Conservation (phyloP, 805 yeast genomes). For the Candida anglica region DNA sequence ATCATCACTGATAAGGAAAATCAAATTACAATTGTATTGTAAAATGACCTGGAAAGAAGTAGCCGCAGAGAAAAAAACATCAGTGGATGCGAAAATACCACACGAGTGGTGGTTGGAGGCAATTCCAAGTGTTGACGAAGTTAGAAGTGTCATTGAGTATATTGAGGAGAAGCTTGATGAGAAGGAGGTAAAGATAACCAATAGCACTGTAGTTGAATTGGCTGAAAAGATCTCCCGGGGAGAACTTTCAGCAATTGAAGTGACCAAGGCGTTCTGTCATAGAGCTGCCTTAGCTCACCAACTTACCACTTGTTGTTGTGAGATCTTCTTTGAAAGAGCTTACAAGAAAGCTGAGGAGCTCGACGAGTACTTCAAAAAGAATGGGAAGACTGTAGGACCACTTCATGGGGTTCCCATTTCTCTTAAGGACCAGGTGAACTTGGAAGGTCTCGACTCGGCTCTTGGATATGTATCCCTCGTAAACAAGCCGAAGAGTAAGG, state of each 20-base stretch:
- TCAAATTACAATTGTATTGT: too few relatives aligned
- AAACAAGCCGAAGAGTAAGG: constrained; percentile 8
- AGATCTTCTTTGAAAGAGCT: constrained; percentile 30
- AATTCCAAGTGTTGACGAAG: constrained; percentile 5
- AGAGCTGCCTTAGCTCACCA: constrained; percentile 23
- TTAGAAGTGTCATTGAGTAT: constrained; percentile 2
- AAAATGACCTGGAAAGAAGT: constrained; percentile 7
- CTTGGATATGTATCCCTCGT: constrained; percentile 3
- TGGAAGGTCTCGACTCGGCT: constrained; percentile 5
- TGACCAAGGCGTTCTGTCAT: constrained; percentile 20
- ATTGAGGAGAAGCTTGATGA: background rate
- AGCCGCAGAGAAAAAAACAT: constrained; percentile 4
- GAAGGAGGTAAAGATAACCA: constrained; percentile 9
- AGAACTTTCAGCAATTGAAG: constrained; percentile 5
- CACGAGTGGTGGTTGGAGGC: constrained; percentile 6
- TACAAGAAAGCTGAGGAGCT: constrained; percentile 13
- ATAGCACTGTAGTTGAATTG: constrained; percentile 1
- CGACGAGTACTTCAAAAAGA: constrained; percentile 35
- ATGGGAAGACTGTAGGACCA: constrained; percentile 59
- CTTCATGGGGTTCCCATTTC: constrained; percentile 70
- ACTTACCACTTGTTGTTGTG: constrained; percentile 17
- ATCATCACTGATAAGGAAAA: too few relatives aligned
- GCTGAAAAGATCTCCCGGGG: constrained; percentile 3
- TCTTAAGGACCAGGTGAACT: constrained; percentile 50
- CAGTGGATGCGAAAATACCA: constrained; percentile 6